Evolutionary conservation across 2,329 filamentous ascomycete genomes (phyloP), one percentile per base, ranked within the genome.

Genomic region (Falciphora oryzae): DNA sequence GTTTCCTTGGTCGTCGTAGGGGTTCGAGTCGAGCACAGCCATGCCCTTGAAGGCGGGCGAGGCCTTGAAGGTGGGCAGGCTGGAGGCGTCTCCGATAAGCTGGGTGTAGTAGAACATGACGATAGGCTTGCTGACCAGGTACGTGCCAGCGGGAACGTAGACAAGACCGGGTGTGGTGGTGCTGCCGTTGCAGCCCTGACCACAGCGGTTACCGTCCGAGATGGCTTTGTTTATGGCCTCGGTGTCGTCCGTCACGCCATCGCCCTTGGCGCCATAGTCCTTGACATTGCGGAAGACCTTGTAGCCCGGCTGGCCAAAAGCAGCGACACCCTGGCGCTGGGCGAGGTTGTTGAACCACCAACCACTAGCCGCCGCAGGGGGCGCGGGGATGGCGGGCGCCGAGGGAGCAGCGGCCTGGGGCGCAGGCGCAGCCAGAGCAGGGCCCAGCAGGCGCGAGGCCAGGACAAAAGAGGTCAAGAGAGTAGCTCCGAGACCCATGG

Each of bases 41-140:
- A 97, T 96, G 60, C 94, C 95, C 2, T 81, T 69, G 73, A 98
- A 99, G 70, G 81, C 80, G 58, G 88, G 75, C 1, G 86, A 76
- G 3, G 90, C 89, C 79, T 94, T 92, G 75, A 97, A 81, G 0
- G 88, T 89, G 0, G 94, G 93, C 18, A 89, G 76, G 67, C 84
- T 81, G 71, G 85, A 73, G 61, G 89, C 87, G 79, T 98, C 93
- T 65, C 94, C 94, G 50, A 97, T 82, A 67, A 98, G 86, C 75
- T 97, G 93, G 13, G 93, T 96, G 80, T 97, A 97, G 82, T 98
- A 98, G 76, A 89, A 89, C 75, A 93, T 89, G 63, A 93, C 78
- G 69, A 98, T 86, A 28, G 94, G 91, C 71, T 81, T 84, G 73
- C 87, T 92, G 70, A 98, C 88, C 25, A 90, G 73, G 73, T 97